Evolutionary conservation across 768 basidiomycete species (phyloP), one percentile per base, ranked within the genome.

Genomic region (Kwoniella europaea): DNA sequence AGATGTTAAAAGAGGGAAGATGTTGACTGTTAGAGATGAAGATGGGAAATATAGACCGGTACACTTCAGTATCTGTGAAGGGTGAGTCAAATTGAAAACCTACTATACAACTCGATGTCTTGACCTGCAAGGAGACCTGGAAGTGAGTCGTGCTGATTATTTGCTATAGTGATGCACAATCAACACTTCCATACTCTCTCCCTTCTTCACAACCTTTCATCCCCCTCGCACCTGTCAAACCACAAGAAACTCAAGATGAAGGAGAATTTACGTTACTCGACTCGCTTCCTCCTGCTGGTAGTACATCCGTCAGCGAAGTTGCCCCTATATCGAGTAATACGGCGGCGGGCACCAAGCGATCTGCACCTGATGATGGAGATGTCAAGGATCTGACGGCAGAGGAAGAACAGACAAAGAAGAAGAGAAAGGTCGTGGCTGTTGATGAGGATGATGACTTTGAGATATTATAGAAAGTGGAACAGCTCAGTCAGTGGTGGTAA

Each of bases 1-100:
- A 65, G 91, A 88, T 58, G 89, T 96, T 42, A 88, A 87, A 0
- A 85, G 90, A 65, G 94, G 95, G 53, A 94, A 90, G 84, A 96
- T 97, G 85, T 79, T 98, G 78, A 89, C 90, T 4, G 91, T 98
- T 43, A 90, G 90, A 4, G 94, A 98, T 81, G 94, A 97, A 76
- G 92, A 95, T 41, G 91, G 88, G 5, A 90, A 89, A 68, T 87
- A 86, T 83, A 88, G 86, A 10, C 92, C 91, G 1, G 87, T 96
- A 35, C 87, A 89, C 7, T 86, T 95, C 18, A 91, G 88, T 0
- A 78, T 96, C 53, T 88, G 89, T 60, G 83, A 85, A 27, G 85
- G 92, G 84, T 83, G 59, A 76, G 83, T 79, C n/a, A 4, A 24
- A 4, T 16, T 10, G 27, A 15, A 6, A 15, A 50, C 10, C 46